Percentiles rank a stretch among this genome's conserved stretches.
These are phyloP conservation scores for Chamaecyparis obtusa DNA, from an alignment of 75 land plant species.

Conservation along the genomic window DNA sequence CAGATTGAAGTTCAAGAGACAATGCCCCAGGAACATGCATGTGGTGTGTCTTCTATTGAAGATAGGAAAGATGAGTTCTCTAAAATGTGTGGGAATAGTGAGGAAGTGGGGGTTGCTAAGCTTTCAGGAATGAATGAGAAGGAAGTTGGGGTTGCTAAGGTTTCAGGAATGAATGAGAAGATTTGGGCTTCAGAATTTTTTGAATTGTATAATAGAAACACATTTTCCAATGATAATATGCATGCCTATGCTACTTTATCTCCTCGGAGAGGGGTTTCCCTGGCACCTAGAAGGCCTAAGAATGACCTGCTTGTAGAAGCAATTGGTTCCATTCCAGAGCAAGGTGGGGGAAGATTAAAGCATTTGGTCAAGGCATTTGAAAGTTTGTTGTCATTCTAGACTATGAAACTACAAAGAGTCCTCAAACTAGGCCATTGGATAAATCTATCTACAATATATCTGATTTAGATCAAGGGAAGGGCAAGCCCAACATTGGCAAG, in stretches of 20 bases:
- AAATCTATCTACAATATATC: background rate
- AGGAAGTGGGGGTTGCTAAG: background rate
- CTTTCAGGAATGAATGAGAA: too few species aligned
- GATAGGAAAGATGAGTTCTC: background rate
- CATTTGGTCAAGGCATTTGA: slow-evolving; percentile 73
- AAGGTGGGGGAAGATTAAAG: slow-evolving; percentile 51
- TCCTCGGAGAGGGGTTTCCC: background rate
- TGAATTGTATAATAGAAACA: too few species aligned
- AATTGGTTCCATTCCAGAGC: slow-evolving; percentile 35
- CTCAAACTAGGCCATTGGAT: background rate
- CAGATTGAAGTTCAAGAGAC: background rate
- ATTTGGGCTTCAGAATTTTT: background rate
- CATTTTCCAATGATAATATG: too few species aligned
- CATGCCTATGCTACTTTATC: background rate
- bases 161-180: background rate
- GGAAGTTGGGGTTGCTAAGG: background rate
- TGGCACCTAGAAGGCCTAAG: slow-evolving; percentile 30
- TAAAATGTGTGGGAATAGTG: background rate
- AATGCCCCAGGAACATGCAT: background rate
- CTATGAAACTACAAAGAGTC: slow-evolving; percentile 9
- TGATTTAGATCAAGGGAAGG: slow-evolving; percentile 2
- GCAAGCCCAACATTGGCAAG: slow-evolving; percentile 7
- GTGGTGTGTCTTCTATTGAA: background rate
- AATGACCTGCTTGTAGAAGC: slow-evolving; percentile 51
- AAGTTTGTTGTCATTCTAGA: slow-evolving; percentile 37